These are phyloP conservation scores for Mrakia gelida DNA, from an alignment of 768 basidiomycete species.

Conservation along the genomic window DNA sequence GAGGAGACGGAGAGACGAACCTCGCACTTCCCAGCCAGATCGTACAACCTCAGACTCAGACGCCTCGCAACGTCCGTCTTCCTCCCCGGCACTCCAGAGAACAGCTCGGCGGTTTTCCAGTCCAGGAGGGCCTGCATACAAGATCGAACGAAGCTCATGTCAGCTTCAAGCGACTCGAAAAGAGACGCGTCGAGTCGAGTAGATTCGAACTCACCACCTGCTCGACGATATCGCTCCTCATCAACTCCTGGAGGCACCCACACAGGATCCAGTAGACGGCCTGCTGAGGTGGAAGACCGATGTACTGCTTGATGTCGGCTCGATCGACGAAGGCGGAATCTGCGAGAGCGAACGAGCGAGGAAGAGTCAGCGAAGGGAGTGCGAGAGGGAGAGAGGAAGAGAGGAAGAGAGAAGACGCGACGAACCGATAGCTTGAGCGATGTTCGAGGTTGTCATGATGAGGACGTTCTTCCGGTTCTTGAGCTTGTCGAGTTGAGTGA, in stretches of 20 bases:
- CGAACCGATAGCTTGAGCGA: conserved; percentile 87
- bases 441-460: conserved; percentile 93
- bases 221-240: conserved; percentile 65
- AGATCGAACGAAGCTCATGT: neutral
- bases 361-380: neutral
- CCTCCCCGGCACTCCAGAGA: conserved; percentile 9
- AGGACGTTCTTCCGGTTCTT: conserved; percentile 89
- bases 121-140: conserved; percentile 31
- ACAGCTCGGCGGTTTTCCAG: conserved; percentile 30
- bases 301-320: conserved; percentile 92
- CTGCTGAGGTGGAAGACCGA: conserved; percentile 83
- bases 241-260: conserved; percentile 74
- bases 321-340: conserved; percentile 95
- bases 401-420: neutral
- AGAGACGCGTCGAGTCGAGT: neutral
- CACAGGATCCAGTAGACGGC: conserved; percentile 90
- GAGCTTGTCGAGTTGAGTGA: conserved; percentile 94
- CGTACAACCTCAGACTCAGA: conserved; percentile 58
- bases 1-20: conserved; percentile 50
- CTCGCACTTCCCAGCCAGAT: conserved; percentile 70
- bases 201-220: conserved; percentile 52
- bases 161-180: neutral
- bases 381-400: neutral
- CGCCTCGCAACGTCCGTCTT: conserved; percentile 55
- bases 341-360: conserved; percentile 41